phyloP scores from a whole-genome alignment of 2,329 filamentous ascomycete species.

The Phialemoniopsis sp. region DNA sequence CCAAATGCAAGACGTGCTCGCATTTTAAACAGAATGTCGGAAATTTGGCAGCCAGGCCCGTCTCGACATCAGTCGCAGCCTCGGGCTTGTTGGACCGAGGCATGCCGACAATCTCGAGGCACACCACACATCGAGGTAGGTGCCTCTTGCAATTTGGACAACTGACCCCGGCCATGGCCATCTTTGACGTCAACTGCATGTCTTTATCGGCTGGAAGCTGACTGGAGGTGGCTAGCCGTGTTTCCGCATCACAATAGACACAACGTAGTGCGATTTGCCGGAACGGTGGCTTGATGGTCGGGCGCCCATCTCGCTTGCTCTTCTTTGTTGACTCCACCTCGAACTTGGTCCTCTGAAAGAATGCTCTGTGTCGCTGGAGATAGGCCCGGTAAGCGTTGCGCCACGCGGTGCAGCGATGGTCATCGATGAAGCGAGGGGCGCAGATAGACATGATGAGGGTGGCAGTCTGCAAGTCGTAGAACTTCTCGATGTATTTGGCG shows the following conservation, averaged over 20 bases:
- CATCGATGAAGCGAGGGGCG: conserved; percentile 71
- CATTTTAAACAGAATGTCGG: conserved; percentile 67
- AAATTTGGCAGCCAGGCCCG: conserved; percentile 50
- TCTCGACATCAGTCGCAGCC: conserved; percentile 39
- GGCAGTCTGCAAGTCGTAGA: conserved; percentile 74
- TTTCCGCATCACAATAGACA: conserved; percentile 67
- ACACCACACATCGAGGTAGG: conserved; percentile 64
- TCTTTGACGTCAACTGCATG: conserved; percentile 56
- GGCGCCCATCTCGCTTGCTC: conserved; percentile 59
- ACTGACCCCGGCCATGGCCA: conserved; percentile 54
- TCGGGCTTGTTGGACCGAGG: conserved; percentile 57
- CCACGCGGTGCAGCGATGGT: conserved; percentile 72
- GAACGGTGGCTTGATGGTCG: conserved; percentile 60
- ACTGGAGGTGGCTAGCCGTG: conserved; percentile 38
- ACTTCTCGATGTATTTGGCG: conserved; percentile 70
- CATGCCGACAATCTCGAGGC: conserved; percentile 62
- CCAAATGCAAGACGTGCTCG: conserved; percentile 64
- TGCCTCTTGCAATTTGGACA: conserved; percentile 65
- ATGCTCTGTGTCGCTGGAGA: conserved; percentile 68
- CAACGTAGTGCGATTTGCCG: conserved; percentile 73
- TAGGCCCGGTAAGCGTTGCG: conserved; percentile 67
- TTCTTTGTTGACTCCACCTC: conserved; percentile 71
- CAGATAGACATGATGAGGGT: conserved; percentile 71
- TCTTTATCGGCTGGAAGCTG: conserved; percentile 11
- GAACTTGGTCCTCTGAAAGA: conserved; percentile 72